phyloP scores from a whole-genome alignment of 2,329 filamentous ascomycete genomes.

The Pseudogymnoascus sp. region DNA sequence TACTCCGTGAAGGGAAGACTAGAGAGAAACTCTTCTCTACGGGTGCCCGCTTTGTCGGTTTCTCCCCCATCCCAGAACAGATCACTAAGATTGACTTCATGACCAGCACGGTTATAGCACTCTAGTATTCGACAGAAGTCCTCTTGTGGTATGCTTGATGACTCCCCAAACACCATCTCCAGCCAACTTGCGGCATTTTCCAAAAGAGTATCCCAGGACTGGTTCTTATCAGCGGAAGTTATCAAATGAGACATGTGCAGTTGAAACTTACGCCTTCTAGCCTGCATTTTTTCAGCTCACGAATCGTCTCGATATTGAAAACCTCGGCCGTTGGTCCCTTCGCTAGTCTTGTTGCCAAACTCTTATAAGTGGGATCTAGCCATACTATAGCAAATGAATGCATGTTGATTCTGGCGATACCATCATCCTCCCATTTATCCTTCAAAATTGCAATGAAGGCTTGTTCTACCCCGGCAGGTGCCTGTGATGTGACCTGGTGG shows the following conservation, averaged over 20 bases:
- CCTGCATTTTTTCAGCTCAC: not conserved
- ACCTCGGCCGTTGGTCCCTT: not conserved
- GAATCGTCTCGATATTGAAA: not conserved
- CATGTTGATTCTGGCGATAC: not conserved
- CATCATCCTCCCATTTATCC: not conserved
- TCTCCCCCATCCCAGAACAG: not conserved
- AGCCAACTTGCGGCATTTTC: not conserved
- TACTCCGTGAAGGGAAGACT: not conserved
- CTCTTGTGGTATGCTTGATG: not conserved
- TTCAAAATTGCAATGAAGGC: not conserved
- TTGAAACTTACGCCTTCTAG: not conserved
- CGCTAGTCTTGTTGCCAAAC: not conserved
- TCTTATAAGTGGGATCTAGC: not conserved
- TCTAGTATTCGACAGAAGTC: not conserved
- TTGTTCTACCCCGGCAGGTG: not conserved
- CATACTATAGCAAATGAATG: not conserved
- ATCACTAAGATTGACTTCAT: not conserved
- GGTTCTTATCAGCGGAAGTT: not conserved
- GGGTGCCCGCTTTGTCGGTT: not conserved
- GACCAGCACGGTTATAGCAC: not conserved
- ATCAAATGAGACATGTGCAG: not conserved
- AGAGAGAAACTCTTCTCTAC: not conserved
- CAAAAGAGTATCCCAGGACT: not conserved
- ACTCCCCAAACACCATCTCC: not conserved
- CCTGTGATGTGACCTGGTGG: not conserved